Percentiles rank a stretch among this genome's conserved stretches.
Conservation (phyloP, 176 grass and related monocot species). For the Zizania latifolia region DNA sequence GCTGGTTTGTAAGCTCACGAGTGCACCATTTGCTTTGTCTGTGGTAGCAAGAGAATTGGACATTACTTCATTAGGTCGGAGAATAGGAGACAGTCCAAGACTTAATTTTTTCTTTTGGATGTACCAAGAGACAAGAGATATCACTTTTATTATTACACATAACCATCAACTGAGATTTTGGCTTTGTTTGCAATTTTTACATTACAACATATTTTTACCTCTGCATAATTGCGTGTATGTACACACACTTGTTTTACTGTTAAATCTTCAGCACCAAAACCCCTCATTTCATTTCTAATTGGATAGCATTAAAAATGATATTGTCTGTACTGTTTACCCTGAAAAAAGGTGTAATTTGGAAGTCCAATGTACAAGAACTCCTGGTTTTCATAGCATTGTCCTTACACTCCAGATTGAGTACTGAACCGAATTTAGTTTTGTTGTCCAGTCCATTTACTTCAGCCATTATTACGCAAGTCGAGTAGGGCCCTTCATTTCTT, state of each 20-base stretch:
- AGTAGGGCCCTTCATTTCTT: too few relatives aligned
- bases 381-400: conserved; percentile 9
- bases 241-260: background rate
- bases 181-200: conserved; percentile 21
- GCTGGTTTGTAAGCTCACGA: background rate
- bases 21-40: background rate
- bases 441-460: conserved; percentile 15
- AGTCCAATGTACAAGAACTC: background rate
- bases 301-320: background rate
- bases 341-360: background rate
- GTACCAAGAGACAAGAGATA: conserved; percentile 17
- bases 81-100: background rate
- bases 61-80: conserved; percentile 10
- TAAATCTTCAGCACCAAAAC: conserved; percentile 12
- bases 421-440: too few relatives aligned
- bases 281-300: conserved; percentile 1
- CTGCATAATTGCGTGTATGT: background rate
- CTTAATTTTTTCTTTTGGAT: background rate
- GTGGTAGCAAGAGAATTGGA: conserved; percentile 1
- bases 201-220: background rate
- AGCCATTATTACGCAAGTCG: conserved; percentile 22
- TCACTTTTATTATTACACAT: conserved; percentile 31
- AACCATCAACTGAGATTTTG: conserved; percentile 10
- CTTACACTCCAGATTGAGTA: background rate
- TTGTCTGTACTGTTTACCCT: background rate